These are phyloP conservation scores for Arthroderma sp. DNA, from an alignment of 2,329 filamentous ascomycete genomes.

Conservation along the genomic window DNA sequence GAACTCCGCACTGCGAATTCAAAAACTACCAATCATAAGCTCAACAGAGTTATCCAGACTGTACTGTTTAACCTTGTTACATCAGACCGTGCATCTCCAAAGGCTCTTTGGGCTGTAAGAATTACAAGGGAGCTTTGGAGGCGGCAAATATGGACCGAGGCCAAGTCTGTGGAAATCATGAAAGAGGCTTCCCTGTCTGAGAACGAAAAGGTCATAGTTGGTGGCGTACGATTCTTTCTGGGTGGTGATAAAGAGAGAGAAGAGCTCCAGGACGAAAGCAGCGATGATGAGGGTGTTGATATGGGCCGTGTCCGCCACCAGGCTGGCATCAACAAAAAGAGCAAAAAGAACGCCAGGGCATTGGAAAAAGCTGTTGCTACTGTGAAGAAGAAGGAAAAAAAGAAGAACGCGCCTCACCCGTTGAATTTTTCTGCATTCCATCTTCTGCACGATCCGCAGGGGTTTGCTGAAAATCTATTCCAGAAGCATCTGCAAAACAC, in stretches of 20 bases:
- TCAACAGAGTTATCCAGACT: conserved; percentile 87
- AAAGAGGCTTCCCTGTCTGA: conserved; percentile 80
- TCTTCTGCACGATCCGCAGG: conserved; percentile 84
- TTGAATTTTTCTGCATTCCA: conserved; percentile 96
- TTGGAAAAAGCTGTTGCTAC: conserved; percentile 71
- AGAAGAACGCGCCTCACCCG: conserved; percentile 74
- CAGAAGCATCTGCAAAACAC: conserved; percentile 79
- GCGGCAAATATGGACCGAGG: conserved; percentile 87
- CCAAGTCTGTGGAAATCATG: conserved; percentile 95
- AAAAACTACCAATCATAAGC: conserved; percentile 76
- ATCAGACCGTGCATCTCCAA: conserved; percentile 69
- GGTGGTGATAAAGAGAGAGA: conserved; percentile 93
- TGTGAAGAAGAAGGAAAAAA: conserved; percentile 69
- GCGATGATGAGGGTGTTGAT: conserved; percentile 62
- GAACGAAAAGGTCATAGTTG: conserved; percentile 82
- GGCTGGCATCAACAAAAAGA: conserved; percentile 89
- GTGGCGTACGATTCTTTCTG: conserved; percentile 85
- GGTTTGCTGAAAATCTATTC: conserved; percentile 82
- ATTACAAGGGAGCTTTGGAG: conserved; percentile 93
- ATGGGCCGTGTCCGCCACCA: conserved; percentile 73
- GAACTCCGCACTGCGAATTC: conserved; percentile 80
- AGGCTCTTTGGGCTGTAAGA: conserved; percentile 91
- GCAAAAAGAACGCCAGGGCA: conserved; percentile 67
- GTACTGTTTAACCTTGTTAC: conserved; percentile 85
- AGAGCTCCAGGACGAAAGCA: conserved; percentile 78